Evolutionary conservation across 306 rosid genomes (phyloP).

Genomic region (Alnus rubra): DNA sequence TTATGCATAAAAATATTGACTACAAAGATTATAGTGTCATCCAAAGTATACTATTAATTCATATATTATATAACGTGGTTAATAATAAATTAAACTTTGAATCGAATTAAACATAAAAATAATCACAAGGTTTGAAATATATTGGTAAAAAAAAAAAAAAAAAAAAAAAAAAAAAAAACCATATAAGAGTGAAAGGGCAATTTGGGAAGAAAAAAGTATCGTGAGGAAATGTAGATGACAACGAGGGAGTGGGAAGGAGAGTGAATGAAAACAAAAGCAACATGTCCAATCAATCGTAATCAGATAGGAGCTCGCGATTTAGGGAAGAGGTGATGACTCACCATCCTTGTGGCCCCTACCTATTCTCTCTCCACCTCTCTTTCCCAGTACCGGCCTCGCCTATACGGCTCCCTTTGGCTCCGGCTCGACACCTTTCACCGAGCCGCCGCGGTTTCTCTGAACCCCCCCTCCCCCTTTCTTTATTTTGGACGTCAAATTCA

Average conservation of each 20-base stretch:
- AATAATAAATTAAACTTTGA: too few relatives aligned
- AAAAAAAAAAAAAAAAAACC: too few relatives aligned
- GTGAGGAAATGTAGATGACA: constrained; percentile 27
- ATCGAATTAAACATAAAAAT: too few relatives aligned
- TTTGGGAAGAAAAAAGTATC: neutral
- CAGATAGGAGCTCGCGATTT: constrained; percentile 50
- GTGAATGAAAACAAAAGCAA: constrained; percentile 32
- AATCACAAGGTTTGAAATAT: too few relatives aligned
- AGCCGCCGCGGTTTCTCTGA: constrained; percentile 10
- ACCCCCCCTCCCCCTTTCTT: too few relatives aligned
- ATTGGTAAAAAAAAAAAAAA: neutral
- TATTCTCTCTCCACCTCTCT: neutral
- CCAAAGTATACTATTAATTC: too few relatives aligned
- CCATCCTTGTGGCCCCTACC: neutral
- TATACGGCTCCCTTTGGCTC: neutral
- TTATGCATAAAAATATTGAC: too few relatives aligned
- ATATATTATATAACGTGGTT: too few relatives aligned
- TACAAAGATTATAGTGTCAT: too few relatives aligned
- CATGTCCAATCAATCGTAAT: constrained; percentile 39
- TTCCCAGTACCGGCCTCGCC: neutral
- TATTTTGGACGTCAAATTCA: too few relatives aligned
- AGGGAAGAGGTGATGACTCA: constrained; percentile 41
- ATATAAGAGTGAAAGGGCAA: neutral
- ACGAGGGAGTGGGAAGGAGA: constrained; percentile 21
- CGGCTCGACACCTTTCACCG: neutral